Base-by-base conservation (phyloP, 306 rosid species). In the Boehmeria nivea region DNA sequence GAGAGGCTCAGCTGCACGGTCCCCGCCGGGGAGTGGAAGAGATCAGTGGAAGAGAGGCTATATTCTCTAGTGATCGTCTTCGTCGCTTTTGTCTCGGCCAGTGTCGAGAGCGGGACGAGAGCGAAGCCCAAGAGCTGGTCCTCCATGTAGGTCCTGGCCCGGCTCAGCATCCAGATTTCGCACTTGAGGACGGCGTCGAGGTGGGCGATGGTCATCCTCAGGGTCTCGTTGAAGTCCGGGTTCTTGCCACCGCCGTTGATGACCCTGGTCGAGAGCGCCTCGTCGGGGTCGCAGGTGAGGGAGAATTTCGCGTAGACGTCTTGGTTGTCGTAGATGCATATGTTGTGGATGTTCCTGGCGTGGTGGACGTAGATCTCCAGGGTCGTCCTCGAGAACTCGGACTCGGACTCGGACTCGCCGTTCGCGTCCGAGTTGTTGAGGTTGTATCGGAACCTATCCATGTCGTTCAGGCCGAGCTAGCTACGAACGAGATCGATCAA, bases 21-120 rank as follows among this genome's bases (percentile, higher is more conserved):
- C 57, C 98, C 98, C n/a, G 95, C 95, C 3, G 98, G 98, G 51
- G 95, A 91, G 65, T 84, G 98, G 42, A 87, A 80, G 43, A 91
- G 95, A 71, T 91, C 95, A 65, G 98, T 91, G 56, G 98, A 91
- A 54, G 95, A 87, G 51, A 91, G 95, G 42, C 81, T 80, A 46
- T 80, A 87, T 61, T 78, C 83, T 73, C 74, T 66, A 6, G 89
- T 80, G 25, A 83, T 66, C 58, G 81, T 87, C 46, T 80, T 65
- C 55, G 80, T 84, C 46, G 88, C 95, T 74, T 81, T 83, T n/a
- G n/a, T n/a, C 16, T 80, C 81, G 54, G 57, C 53, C 42, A 89
- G 52, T 63, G 75, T 76, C 26, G 89, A 77, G 66, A 86, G 58
- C 47, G 89, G 94, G 16, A 89, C 97, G 68, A 89, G 74, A 79